Percentiles rank a stretch among this genome's conserved stretches.
phyloP scores from a whole-genome alignment of 2,329 filamentous ascomycete genomes.

The Arthrobotrys conoides region DNA sequence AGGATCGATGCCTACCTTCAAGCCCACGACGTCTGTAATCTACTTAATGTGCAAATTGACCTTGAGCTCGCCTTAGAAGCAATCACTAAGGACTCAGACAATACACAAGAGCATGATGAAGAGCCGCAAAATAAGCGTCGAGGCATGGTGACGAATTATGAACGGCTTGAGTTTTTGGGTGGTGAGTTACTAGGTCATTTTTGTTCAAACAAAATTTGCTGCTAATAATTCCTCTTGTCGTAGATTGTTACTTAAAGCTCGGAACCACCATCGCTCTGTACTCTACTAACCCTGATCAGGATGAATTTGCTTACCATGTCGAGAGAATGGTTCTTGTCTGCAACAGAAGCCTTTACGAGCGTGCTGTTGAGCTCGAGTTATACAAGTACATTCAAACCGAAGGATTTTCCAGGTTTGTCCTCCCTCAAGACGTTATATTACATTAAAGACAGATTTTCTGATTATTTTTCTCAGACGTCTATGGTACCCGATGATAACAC shows the following conservation, averaged over 20 bases:
- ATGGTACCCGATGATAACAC: slow-evolving; percentile 88
- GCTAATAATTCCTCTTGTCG: neutral
- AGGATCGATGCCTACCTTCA: slow-evolving; percentile 86
- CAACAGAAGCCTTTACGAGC: slow-evolving; percentile 89
- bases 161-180: slow-evolving; percentile 91
- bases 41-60: slow-evolving; percentile 73
- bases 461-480: slow-evolving; percentile 68
- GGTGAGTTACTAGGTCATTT: slow-evolving; percentile 9
- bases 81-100: slow-evolving; percentile 91
- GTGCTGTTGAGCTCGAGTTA: slow-evolving; percentile 76
- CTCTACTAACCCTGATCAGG: slow-evolving; percentile 79
- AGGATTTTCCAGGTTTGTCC: slow-evolving; percentile 76
- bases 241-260: slow-evolving; percentile 93
- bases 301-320: slow-evolving; percentile 90
- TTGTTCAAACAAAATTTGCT: neutral
- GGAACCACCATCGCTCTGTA: slow-evolving; percentile 89
- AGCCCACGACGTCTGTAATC: slow-evolving; percentile 79
- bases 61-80: slow-evolving; percentile 85
- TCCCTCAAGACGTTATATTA: neutral
- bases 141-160: slow-evolving; percentile 95
- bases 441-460: neutral
- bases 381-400: slow-evolving; percentile 85
- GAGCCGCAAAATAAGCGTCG: slow-evolving; percentile 80
- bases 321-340: slow-evolving; percentile 91
- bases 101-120: slow-evolving; percentile 79